Base-by-base conservation (phyloP, 768 basidiomycete species). In the Phanerochaete sordida region DNA sequence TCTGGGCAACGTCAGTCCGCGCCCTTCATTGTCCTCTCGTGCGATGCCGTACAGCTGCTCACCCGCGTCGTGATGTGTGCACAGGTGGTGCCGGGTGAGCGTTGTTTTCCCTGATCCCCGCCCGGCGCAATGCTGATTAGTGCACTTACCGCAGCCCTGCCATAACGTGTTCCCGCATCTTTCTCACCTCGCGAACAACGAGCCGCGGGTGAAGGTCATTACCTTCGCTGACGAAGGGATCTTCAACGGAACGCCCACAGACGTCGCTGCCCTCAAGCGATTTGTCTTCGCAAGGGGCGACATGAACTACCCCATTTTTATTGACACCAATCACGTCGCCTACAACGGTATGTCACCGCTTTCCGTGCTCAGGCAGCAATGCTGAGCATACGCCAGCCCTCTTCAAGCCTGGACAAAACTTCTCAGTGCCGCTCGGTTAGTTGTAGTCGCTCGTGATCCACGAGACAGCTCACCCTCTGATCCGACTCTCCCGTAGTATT, bases 191-290 rank as follows among this genome's bases (percentile, higher is more conserved):
- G 65, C 65, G 16, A 61, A 62, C 26, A 67, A 59, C 47, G 59
- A 61, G 26, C 60, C 64, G 33, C 62, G 66, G 19, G 63, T 70
- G 57, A 67, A 70, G 48, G 64, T 72, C 23, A 66, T 70, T 67
- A 66, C 68, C 27, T 70, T 67, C 65, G 70, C 70, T 50, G 61
- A 68, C 62, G 70, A 72, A 55, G 69, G 68, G 19, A 70, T 72
- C 47, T 72, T 70, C 67, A 69, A 67, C 33, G 62, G 66, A 30
- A 60, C 65, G 7, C 61, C 64, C 21, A 68, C 66, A 30, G 66
- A 72, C 63, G 60, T 64, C 50, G 47, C 62, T 27, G 63, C 64
- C 6, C 63, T 72, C 53, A 66, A 62, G 56, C 35, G 49, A 33
- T 72, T 72, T 62, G 56, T 72, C 45, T 51, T 63, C 13, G 46